Evolutionary conservation across 257 asterid genomes (phyloP).

Genomic region (Scutellaria minor): DNA sequence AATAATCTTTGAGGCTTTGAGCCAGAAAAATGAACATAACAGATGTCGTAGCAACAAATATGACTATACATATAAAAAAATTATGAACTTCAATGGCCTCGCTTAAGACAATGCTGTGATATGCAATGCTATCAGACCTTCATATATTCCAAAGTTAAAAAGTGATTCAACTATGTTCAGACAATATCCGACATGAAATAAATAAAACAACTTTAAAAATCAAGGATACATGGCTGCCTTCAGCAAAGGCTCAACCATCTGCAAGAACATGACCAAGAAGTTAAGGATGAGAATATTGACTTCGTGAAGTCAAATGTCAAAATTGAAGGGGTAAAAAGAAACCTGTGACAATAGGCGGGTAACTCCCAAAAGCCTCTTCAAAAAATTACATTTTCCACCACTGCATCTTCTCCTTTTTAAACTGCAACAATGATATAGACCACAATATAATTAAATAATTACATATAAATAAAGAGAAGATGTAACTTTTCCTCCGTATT

Average conservation of each 20-base stretch:
- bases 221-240: slow-evolving; percentile 91
- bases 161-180: neutral
- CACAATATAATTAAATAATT: neutral
- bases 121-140: slow-evolving; percentile 19
- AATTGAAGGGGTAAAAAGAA: slow-evolving; percentile 6
- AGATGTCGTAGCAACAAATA: neutral
- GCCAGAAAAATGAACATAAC: neutral
- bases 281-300: slow-evolving; percentile 16
- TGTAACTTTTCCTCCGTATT: neutral
- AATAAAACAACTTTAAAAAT: slow-evolving; percentile 2
- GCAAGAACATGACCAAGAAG: slow-evolving; percentile 41
- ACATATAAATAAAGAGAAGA: neutral
- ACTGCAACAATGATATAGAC: slow-evolving; percentile 42
- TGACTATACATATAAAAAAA: neutral
- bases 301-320: slow-evolving; percentile 1
- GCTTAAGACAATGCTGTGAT: neutral
- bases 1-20: slow-evolving; percentile 8
- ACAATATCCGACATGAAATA: neutral
- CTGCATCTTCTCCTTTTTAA: slow-evolving; percentile 72
- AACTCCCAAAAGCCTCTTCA: slow-evolving; percentile 88
- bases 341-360: slow-evolving; percentile 74
- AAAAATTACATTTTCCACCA: slow-evolving; percentile 62
- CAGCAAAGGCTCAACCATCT: slow-evolving; percentile 90
- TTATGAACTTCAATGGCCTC: neutral
- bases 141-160: neutral